phyloP scores from a whole-genome alignment of 257 asterid species.

The Avicennia marina region DNA sequence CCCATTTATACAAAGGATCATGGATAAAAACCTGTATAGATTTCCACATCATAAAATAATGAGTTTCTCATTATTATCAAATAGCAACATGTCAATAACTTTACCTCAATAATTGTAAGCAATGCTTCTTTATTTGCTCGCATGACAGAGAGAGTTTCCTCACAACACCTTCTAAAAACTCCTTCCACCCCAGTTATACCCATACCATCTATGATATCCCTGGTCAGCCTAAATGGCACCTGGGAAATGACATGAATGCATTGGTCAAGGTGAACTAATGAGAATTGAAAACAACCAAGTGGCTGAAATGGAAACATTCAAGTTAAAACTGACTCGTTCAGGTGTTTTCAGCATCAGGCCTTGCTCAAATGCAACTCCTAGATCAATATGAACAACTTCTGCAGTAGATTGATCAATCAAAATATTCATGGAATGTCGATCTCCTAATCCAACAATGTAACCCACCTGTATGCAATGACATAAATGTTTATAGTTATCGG shows the following conservation, averaged over 20 bases:
- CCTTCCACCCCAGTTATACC: slow-evolving; percentile 99
- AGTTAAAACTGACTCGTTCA: slow-evolving; percentile 59
- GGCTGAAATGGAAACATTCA: slow-evolving; percentile 11
- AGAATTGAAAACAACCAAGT: slow-evolving; percentile 2
- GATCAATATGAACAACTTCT: slow-evolving; percentile 97
- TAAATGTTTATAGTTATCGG: neutral
- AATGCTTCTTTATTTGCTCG: slow-evolving; percentile 93
- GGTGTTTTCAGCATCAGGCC: slow-evolving; percentile 99
- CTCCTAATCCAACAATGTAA: slow-evolving; percentile 97
- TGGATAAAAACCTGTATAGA: slow-evolving; percentile 87
- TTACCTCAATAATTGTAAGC: slow-evolving; percentile 92
- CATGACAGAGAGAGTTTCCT: slow-evolving; percentile 95
- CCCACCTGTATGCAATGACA: slow-evolving; percentile 58
- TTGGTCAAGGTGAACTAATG: slow-evolving; percentile 11
- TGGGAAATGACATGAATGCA: slow-evolving; percentile 22
- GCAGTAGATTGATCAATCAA: slow-evolving; percentile 95
- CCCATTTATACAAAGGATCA: slow-evolving; percentile 97
- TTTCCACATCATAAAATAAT: slow-evolving; percentile 12
- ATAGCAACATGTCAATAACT: neutral
- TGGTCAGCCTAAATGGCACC: slow-evolving; percentile 94
- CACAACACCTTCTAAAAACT: slow-evolving; percentile 92
- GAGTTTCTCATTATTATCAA: slow-evolving; percentile 14
- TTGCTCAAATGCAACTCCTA: slow-evolving; percentile 99
- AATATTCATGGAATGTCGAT: slow-evolving; percentile 91
- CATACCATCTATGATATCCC: slow-evolving; percentile 96